Percentiles rank a stretch among this genome's conserved stretches.
Conservation (phyloP, 148 eudicot species). For the Amaranthus palmeri region DNA sequence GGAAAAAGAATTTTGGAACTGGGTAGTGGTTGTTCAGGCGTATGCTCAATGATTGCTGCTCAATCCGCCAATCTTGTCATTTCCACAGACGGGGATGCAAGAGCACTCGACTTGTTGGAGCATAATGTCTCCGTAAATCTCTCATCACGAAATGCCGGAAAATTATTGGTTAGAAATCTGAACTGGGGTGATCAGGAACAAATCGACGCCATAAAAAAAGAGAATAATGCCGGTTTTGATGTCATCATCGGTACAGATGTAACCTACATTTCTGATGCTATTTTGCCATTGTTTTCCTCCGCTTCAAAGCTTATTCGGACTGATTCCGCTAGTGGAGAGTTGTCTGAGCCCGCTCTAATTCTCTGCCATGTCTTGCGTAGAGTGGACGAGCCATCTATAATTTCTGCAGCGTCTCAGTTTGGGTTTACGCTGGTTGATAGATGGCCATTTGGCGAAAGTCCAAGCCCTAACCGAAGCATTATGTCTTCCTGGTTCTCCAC, state of each 20-base stretch:
- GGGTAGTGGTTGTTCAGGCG: constrained; percentile 78
- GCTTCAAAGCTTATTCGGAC: constrained; percentile 56
- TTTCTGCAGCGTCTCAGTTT: constrained; percentile 56
- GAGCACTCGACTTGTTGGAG: constrained; percentile 44
- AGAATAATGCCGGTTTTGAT: constrained; percentile 54
- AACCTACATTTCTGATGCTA: constrained; percentile 65
- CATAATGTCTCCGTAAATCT: constrained; percentile 59
- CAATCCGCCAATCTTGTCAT: constrained; percentile 61
- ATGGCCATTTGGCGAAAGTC: constrained; percentile 46
- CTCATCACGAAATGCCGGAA: constrained; percentile 20
- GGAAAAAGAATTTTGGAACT: constrained; percentile 71
- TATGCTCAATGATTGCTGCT: constrained; percentile 81
- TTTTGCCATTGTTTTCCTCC: constrained; percentile 70
- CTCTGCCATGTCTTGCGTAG: constrained; percentile 77
- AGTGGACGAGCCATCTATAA: constrained; percentile 80
- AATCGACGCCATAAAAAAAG: constrained; percentile 41
- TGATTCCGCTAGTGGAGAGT: constrained; percentile 2
- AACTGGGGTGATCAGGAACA: constrained; percentile 74
- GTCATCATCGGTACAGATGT: constrained; percentile 89
- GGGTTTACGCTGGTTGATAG: constrained; percentile 70
- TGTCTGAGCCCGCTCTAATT: constrained; percentile 42
- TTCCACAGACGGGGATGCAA: constrained; percentile 77
- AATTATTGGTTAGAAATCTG: constrained; percentile 37
- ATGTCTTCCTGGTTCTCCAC: constrained; percentile 48
- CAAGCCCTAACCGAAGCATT: constrained; percentile 25